These are phyloP conservation scores for Neobulgaria alba DNA, from an alignment of 2,329 filamentous ascomycete genomes.

Conservation along the genomic window DNA sequence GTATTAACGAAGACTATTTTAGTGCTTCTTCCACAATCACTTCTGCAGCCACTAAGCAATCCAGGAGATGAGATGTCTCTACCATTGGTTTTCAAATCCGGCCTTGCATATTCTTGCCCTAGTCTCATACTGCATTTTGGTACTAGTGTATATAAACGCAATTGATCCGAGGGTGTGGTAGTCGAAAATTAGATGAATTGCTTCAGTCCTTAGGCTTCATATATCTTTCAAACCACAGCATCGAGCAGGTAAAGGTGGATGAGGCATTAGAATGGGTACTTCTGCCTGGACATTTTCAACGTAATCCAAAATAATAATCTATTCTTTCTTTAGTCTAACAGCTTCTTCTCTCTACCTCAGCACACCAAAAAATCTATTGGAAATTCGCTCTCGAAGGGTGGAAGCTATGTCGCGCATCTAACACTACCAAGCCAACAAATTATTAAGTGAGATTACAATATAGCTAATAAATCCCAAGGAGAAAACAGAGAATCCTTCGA, in stretches of 20 bases:
- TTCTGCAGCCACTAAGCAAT: too few species aligned
- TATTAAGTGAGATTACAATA: neutral
- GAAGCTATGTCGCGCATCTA: neutral
- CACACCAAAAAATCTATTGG: neutral
- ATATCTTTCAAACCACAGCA: conserved; percentile 3
- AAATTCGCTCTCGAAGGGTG: neutral
- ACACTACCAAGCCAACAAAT: neutral
- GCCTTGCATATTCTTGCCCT: too few species aligned
- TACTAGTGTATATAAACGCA: too few species aligned
- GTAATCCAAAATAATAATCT: neutral
- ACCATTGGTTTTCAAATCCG: too few species aligned
- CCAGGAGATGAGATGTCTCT: too few species aligned
- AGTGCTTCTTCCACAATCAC: too few species aligned
- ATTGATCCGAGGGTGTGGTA: too few species aligned
- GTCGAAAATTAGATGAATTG: too few species aligned
- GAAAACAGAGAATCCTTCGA: conserved; percentile 29
- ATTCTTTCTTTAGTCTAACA: conserved; percentile 1
- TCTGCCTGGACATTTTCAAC: neutral
- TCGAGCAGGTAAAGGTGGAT: too few species aligned
- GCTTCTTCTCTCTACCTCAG: neutral
- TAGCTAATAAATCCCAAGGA: neutral
- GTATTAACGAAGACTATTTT: too few species aligned
- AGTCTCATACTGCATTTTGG: too few species aligned
- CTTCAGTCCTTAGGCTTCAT: conserved; percentile 4
- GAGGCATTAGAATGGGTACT: too few species aligned